phyloP scores from a whole-genome alignment of 495 filamentous ascomycete genomes.

The Hyaloscypha hepaticicola region DNA sequence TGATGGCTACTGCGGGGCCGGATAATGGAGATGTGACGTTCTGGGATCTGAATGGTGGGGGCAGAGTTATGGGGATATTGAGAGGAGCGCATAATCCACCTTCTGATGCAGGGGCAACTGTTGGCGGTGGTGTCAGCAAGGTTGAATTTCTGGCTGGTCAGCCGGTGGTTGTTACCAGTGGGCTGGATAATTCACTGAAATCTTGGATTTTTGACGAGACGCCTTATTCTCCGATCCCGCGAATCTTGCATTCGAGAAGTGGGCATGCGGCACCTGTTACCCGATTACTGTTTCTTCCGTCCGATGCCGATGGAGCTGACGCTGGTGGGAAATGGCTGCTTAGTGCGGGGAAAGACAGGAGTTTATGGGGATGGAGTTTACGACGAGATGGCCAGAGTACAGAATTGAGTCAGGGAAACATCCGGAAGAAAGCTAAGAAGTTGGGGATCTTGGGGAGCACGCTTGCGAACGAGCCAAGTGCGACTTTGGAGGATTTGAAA shows the following conservation, averaged over 20 bases:
- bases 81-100: slow-evolving; percentile 82
- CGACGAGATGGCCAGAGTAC: slow-evolving; percentile 91
- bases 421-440: slow-evolving; percentile 83
- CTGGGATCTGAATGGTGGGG: slow-evolving; percentile 91
- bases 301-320: slow-evolving; percentile 85
- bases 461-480: slow-evolving; percentile 49
- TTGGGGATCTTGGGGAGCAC: slow-evolving; percentile 59
- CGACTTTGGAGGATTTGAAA: slow-evolving; percentile 72
- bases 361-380: slow-evolving; percentile 92
- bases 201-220: slow-evolving; percentile 93
- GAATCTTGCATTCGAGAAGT: slow-evolving; percentile 77
- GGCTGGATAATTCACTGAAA: slow-evolving; percentile 88
- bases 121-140: slow-evolving; percentile 65
- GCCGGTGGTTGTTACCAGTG: slow-evolving; percentile 83
- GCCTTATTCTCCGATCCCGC: slow-evolving; percentile 79
- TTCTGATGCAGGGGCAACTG: slow-evolving; percentile 36
- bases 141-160: slow-evolving; percentile 91
- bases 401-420: slow-evolving; percentile 85
- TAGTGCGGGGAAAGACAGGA: slow-evolving; percentile 81
- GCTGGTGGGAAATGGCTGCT: slow-evolving; percentile 90
- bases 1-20: slow-evolving; percentile 78
- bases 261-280: slow-evolving; percentile 87
- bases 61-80: slow-evolving; percentile 75
- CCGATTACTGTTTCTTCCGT: slow-evolving; percentile 75
- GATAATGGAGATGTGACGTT: slow-evolving; percentile 83